Percentiles rank a stretch among this genome's conserved stretches.
Evolutionary conservation across 129 eudicot species (phyloP).

Genomic region (Deinandra increscens): DNA sequence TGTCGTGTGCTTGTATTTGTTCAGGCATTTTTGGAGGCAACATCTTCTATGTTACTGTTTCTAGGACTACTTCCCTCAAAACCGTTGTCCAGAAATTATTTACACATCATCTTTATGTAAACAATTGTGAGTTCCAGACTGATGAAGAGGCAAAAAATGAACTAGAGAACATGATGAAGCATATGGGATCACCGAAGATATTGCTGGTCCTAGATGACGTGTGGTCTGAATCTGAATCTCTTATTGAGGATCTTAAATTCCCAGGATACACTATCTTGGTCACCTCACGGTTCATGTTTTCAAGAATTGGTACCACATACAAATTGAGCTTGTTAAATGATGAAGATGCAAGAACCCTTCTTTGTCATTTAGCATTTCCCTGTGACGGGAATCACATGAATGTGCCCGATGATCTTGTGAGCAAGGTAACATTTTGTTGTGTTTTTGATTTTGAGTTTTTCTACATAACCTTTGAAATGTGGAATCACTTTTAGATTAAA

Average conservation of each 20-base stretch:
- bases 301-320: conserved; percentile 33
- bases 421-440: conserved; percentile 30
- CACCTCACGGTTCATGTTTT: conserved; percentile 45
- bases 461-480: too few species aligned
- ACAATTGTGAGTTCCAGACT: conserved; percentile 18
- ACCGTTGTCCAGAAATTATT: conserved; percentile 31
- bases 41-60: conserved; percentile 50
- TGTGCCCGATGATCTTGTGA: conserved; percentile 42
- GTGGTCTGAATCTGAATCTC: conserved; percentile 36
- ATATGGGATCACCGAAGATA: conserved; percentile 18
- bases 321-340: conserved; percentile 29
- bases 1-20: background rate
- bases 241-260: conserved; percentile 33
- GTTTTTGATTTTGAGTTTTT: too few species aligned
- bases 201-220: conserved; percentile 60
- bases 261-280: conserved; percentile 40
- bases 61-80: conserved; percentile 31
- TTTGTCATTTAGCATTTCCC: conserved; percentile 42
- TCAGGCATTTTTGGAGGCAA: conserved; percentile 39
- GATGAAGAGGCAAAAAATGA: conserved; percentile 50
- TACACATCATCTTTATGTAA: conserved; percentile 15
- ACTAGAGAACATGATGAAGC: conserved; percentile 26
- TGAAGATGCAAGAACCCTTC: conserved; percentile 45
- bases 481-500: too few species aligned
- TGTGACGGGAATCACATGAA: background rate